Evolutionary conservation across 2,329 filamentous ascomycete genomes (phyloP).

Genomic region (Neofusicoccum sp.): DNA sequence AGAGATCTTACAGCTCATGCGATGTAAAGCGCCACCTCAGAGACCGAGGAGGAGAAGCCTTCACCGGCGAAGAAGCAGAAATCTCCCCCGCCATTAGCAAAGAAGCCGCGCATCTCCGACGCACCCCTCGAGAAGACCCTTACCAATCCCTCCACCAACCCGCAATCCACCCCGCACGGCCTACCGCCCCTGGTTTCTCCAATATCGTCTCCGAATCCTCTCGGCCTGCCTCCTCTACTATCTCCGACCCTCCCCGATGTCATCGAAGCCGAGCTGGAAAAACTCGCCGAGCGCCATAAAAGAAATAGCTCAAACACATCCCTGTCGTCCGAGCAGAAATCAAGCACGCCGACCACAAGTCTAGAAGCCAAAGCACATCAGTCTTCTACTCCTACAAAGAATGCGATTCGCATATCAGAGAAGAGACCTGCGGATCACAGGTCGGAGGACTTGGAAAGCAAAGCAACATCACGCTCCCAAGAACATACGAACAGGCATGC

Average conservation of each 20-base stretch:
- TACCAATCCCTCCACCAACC: constrained; percentile 28
- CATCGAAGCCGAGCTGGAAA: constrained; percentile 53
- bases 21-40: neutral
- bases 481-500: constrained; percentile 22
- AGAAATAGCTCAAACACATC: constrained; percentile 37
- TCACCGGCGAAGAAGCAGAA: constrained; percentile 4
- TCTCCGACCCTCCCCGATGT: constrained; percentile 58
- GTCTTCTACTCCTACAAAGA: neutral
- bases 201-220: constrained; percentile 41
- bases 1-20: neutral
- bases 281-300: constrained; percentile 33
- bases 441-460: neutral
- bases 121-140: constrained; percentile 37
- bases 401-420: neutral
- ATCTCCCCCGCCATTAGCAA: constrained; percentile 25
- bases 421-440: neutral
- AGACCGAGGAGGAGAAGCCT: constrained; percentile 14
- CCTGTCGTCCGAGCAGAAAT: constrained; percentile 30
- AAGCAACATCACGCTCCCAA: neutral
- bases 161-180: constrained; percentile 36
- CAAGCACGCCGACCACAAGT: neutral
- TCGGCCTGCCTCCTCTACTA: constrained; percentile 52
- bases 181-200: constrained; percentile 38
- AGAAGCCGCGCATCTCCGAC: constrained; percentile 42
- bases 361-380: neutral